Base-by-base conservation (phyloP, 768 basidiomycete genomes). In the Mycena maculata region DNA sequence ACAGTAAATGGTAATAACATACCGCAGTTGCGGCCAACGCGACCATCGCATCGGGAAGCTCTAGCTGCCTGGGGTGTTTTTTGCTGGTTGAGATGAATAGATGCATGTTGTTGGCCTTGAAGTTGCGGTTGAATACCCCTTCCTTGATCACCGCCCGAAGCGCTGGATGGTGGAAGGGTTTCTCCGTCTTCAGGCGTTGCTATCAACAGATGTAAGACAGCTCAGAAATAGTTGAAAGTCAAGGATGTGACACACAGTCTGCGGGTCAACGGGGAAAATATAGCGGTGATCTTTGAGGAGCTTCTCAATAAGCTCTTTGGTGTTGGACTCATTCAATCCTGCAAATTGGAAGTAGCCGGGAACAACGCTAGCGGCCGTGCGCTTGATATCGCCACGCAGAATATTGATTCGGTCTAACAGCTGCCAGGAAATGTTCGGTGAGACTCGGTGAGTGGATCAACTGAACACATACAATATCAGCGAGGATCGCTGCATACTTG, bases 321-420 rank as follows among this genome's bases (percentile, higher is more conserved):
- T 53, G n/a, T 45, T 25, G 22, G 13, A 22, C 23, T n/a, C 7
- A n/a, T 6, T 42, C 13, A 55, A 18, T 9, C 61, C 39, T 16
- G 42, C 61, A 27, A 55, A 31, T 25, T 33, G 27, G 30, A 45
- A 31, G 20, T 25, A 16, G 23, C 41, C 41, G 2, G 52, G 33
- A 28, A n/a, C 39, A 18, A 44, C 11, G 18, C 7, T 31, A 18
- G 22, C 33, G 16, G 44, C 30, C 10, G 22, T 36, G 6, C 53
- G 52, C 27, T 63, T 63, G 7, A 55, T 27, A n/a, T 63, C 45
- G 12, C 61, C 61, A 8, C 61, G 52, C 1, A 47, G 52, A 20
- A 63, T 63, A 20, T 63, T 63, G 41, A 63, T 54, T 12, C 61
- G 50, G 42, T 63, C 61, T 2, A 63, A 36, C 3, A 33, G 44